These are phyloP conservation scores for Saraca asoca DNA, from an alignment of 331 rosid species.

Conservation along the genomic window DNA sequence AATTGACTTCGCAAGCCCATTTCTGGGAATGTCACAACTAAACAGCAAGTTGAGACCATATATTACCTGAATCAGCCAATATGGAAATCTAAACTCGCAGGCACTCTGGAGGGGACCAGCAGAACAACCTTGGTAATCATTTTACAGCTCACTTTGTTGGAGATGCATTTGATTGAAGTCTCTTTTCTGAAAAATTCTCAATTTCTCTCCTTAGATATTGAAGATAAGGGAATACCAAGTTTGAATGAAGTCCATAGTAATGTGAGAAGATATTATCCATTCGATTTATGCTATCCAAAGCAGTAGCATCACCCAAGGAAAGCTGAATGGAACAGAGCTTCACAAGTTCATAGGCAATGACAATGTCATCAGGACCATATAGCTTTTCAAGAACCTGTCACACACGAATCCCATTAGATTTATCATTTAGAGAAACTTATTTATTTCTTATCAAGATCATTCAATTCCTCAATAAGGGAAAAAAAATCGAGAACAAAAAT, in stretches of 20 bases:
- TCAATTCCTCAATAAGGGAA: not conserved
- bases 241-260: conserved; percentile 67
- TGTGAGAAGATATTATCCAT: conserved; percentile 55
- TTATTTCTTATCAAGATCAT: conserved; percentile 20
- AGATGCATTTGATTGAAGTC: conserved; percentile 32
- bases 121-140: not conserved
- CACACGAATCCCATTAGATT: conserved; percentile 20
- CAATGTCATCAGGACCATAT: conserved; percentile 65
- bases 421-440: conserved; percentile 2
- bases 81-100: not conserved
- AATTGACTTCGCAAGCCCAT: not conserved
- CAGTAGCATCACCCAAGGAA: conserved; percentile 53
- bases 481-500: not conserved
- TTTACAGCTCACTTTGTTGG: conserved; percentile 15
- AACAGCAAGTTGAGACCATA: not conserved
- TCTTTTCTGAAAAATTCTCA: conserved; percentile 32
- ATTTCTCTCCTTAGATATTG: conserved; percentile 43
- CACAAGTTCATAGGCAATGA: conserved; percentile 78
- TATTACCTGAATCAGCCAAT: not conserved
- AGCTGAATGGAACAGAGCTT: conserved; percentile 81
- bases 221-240: conserved; percentile 63
- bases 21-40: not conserved
- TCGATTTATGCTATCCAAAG: conserved; percentile 47
- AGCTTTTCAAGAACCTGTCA: conserved; percentile 83
- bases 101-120: not conserved